A percentile compares a stretch with the other conserved stretches of the same genome.
phyloP scores from a whole-genome alignment of 768 basidiomycete genomes.

The Pisolithus marmoratus region DNA sequence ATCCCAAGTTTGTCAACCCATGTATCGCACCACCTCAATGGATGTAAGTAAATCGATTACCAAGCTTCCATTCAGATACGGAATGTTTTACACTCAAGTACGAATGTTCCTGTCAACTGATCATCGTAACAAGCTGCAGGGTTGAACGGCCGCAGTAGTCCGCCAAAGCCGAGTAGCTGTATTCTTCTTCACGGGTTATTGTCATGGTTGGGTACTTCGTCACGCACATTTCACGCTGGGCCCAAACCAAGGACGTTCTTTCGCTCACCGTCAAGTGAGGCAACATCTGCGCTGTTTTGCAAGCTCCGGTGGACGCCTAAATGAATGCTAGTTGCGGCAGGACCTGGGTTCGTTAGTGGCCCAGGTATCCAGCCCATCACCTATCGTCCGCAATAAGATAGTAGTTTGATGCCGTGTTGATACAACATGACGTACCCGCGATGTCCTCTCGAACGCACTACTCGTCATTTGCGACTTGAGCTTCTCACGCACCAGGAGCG shows the following conservation, averaged over 20 bases:
- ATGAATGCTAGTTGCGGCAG: not conserved
- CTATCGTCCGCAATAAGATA: not conserved
- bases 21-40: no score
- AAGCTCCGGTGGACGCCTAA: not conserved
- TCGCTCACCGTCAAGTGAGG: not conserved
- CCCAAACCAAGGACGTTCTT: not conserved
- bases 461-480: constrained; percentile 22
- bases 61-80: no score
- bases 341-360: not conserved
- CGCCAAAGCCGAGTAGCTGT: no score
- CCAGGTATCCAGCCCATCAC: not conserved
- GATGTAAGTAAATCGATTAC: no score
- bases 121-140: no score
- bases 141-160: no score
- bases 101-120: no score
- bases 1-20: no score
- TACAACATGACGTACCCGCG: not conserved
- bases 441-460: not conserved
- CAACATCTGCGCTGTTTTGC: not conserved
- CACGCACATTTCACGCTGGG: not conserved
- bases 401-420: no score
- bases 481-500: constrained; percentile 35
- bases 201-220: not conserved
- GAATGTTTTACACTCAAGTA: no score
- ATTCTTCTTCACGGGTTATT: no score